phyloP scores from a whole-genome alignment of 768 basidiomycete genomes.

The Mycena vitilis region DNA sequence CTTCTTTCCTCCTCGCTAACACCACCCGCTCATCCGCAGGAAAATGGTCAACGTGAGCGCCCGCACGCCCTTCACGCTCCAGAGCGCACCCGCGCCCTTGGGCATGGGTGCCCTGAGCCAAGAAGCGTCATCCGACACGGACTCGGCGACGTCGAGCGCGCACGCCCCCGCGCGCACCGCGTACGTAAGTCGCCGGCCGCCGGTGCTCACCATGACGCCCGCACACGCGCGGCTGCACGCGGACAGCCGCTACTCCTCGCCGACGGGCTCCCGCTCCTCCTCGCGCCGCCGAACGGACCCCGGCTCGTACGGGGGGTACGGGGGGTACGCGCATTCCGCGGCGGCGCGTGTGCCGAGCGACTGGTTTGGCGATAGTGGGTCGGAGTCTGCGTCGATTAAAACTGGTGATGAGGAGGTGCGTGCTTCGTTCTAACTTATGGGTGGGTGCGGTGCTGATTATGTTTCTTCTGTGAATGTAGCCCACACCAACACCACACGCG shows the following conservation, averaged over 20 bases:
- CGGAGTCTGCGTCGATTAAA: neutral
- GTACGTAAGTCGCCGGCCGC: neutral
- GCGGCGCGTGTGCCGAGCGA: neutral
- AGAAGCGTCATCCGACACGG: neutral
- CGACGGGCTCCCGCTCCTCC: slow-evolving; percentile 12
- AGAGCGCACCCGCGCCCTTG: slow-evolving; percentile 41
- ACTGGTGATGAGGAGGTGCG: neutral
- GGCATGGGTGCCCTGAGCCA: neutral
- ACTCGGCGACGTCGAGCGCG: neutral
- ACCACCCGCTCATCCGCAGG: slow-evolving; percentile 46
- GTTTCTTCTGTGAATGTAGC: neutral
- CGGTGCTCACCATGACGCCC: slow-evolving; percentile 20
- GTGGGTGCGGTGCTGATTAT: neutral
- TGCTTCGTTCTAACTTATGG: no score
- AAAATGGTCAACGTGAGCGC: slow-evolving; percentile 80
- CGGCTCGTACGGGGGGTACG: neutral
- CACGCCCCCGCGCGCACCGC: neutral
- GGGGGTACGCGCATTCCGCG: neutral
- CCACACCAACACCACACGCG: no score
- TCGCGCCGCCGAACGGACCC: slow-evolving; percentile 1
- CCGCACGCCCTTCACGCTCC: slow-evolving; percentile 70
- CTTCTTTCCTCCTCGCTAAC: slow-evolving; percentile 10
- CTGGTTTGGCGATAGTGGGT: slow-evolving; percentile 12
- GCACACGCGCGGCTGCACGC: slow-evolving; percentile 2
- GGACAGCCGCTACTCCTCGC: slow-evolving; percentile 14